phyloP scores from a whole-genome alignment of 2,329 filamentous ascomycete species.

The Chaetomium olivaceum region DNA sequence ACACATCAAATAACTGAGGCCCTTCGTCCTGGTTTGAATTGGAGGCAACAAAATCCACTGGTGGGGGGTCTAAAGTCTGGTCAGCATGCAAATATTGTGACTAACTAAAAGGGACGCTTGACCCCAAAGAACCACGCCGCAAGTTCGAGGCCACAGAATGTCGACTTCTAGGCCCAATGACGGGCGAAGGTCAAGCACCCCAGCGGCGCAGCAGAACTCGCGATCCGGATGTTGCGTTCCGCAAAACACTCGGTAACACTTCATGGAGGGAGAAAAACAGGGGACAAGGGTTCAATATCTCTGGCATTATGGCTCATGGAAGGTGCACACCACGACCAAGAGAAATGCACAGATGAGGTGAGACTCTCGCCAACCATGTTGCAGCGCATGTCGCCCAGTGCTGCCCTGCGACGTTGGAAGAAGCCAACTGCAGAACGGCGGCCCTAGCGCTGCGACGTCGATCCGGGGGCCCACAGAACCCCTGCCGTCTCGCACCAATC shows the following conservation, averaged over 20 bases:
- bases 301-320: not conserved
- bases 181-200: not conserved
- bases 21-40: too few species aligned
- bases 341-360: not conserved
- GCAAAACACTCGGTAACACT: not conserved
- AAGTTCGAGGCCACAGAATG: not conserved
- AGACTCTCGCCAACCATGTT: slow-evolving; percentile 10
- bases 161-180: not conserved
- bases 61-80: not conserved
- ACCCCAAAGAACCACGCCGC: not conserved
- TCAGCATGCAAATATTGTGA: not conserved
- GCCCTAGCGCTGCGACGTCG: slow-evolving; percentile 2
- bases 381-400: slow-evolving; percentile 4
- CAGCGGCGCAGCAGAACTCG: not conserved
- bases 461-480: not conserved
- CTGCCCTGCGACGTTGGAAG: slow-evolving; percentile 9
- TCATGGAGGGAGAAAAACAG: not conserved
- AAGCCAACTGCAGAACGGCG: slow-evolving; percentile 5
- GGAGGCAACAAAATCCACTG: not conserved
- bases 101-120: not conserved
- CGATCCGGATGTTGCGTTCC: slow-evolving; percentile 7
- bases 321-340: not conserved
- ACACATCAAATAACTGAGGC: too few species aligned
- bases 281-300: not conserved
- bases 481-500: not conserved